Conservation (phyloP, 345 rosid genomes). For the Fremontodendron californicum region DNA sequence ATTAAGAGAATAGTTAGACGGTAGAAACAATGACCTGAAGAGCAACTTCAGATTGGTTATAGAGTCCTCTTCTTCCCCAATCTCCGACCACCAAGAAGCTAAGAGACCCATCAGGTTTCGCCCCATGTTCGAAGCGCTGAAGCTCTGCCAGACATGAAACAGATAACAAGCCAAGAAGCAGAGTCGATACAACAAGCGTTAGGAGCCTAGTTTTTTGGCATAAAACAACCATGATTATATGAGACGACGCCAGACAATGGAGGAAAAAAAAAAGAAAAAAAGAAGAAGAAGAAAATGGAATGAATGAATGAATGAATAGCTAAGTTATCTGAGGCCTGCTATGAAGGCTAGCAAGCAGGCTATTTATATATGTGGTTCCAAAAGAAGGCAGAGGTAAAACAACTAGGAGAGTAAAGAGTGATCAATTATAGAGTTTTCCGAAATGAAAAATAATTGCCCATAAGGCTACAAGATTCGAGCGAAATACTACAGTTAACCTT, state of each 20-base stretch:
- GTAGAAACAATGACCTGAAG: conserved; percentile 29
- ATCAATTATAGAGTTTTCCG: background rate
- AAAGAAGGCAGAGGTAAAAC: background rate
- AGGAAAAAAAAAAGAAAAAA: too few relatives aligned
- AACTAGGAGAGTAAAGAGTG: too few relatives aligned
- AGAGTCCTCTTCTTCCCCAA: conserved; percentile 50
- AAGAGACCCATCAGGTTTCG: conserved; percentile 44
- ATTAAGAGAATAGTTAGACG: background rate
- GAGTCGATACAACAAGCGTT: background rate
- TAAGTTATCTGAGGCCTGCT: background rate
- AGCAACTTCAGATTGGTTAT: conserved; percentile 51
- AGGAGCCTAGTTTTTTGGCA: background rate
- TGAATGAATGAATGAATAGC: background rate
- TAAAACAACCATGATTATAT: background rate
- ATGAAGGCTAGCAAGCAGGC: background rate
- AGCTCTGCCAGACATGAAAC: conserved; percentile 24
- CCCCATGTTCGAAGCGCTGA: conserved; percentile 30
- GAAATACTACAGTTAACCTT: background rate
- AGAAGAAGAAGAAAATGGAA: too few relatives aligned
- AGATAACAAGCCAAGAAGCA: background rate
- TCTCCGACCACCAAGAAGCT: conserved; percentile 51
- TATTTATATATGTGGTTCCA: background rate
- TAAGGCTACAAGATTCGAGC: too few relatives aligned
- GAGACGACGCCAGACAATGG: background rate
- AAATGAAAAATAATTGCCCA: background rate